Base-by-base conservation (phyloP, 257 asterid genomes). In the Fraxinus americana region DNA sequence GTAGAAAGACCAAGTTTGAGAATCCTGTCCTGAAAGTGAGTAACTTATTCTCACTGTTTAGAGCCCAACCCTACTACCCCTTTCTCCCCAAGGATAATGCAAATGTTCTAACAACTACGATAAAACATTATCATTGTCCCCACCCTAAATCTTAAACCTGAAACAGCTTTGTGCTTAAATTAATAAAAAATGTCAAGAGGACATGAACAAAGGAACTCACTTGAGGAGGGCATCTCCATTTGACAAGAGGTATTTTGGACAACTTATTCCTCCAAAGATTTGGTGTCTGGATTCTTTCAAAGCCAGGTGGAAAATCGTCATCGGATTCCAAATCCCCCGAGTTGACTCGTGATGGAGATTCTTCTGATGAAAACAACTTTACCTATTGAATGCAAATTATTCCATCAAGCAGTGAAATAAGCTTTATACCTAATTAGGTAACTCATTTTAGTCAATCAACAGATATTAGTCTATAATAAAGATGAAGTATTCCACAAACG, bases 301-400 rank as follows among this genome's bases (percentile, higher is more conserved):
- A 91, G 67, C 93, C 92, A 10, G 92, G 96, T 13, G 96, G 93
- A 74, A 87, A 81, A 85, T 83, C 88, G 72, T 86, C 91, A 79
- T 87, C 88, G 29, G 82, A 74, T 69, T 78, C 84, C 43, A 63
- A 27, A 77, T 65, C 78, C 67, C 79, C 78, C 65, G 81, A 80
- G 32, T 71, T 78, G 27, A 75, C 92, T 83, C 81, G 86, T 70
- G 92, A 85, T 81, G 93, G 94, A 48, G 89, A 78, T 27, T 92
- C 94, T 82, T 89, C 94, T 3, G 90, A 82, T 34, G 82, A 67
- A 76, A 89, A 92, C 23, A 88, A 87, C 80, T 78, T 87, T 41
- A 91, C 90, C 97, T 90, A 67, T 78, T 14, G 72, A 82, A 57
- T 72, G 71, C 79, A 76, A 32, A 12, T 35, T n/a, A 61, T 69